A percentile compares a stretch with the other conserved stretches of the same genome.
phyloP scores from a whole-genome alignment of 306 rosid species.

The Hippophae gyantsensis region DNA sequence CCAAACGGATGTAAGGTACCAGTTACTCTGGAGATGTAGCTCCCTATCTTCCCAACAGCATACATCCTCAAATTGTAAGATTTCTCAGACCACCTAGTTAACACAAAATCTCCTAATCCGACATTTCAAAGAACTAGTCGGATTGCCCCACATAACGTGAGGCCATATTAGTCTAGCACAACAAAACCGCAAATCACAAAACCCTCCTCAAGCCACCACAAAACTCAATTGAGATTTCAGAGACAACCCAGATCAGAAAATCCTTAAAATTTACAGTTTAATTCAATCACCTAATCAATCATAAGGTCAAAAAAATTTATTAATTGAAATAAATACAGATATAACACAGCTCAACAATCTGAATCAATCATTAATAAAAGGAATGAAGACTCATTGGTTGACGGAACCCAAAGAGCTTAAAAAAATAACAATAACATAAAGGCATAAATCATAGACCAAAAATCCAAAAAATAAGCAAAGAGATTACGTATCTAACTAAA shows the following conservation, averaged over 20 bases:
- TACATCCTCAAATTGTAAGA: constrained; percentile 44
- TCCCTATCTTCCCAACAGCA: constrained; percentile 79
- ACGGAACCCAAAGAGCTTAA: too few relatives aligned
- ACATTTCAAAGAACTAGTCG: neutral
- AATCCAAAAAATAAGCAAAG: too few relatives aligned
- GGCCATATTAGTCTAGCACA: neutral
- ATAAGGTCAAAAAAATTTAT: neutral
- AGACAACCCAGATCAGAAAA: constrained; percentile 17
- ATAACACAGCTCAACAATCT: too few relatives aligned
- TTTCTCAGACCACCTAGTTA: constrained; percentile 10
- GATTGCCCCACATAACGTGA: constrained; percentile 16
- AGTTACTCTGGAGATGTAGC: constrained; percentile 35
- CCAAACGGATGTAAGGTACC: constrained; percentile 91
- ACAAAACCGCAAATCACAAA: neutral
- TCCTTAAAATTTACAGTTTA: neutral
- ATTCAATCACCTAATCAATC: constrained; percentile 3
- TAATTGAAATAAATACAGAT: too few relatives aligned
- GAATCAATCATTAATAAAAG: too few relatives aligned
- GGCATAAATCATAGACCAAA: too few relatives aligned
- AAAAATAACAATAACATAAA: too few relatives aligned
- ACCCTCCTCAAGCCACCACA: neutral
- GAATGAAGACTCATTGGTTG: too few relatives aligned
- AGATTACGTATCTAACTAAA: too few relatives aligned
- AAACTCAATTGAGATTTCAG: constrained; percentile 4
- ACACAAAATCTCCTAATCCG: constrained; percentile 10